Conservation (phyloP, 1,139 yeast genomes). For the Yamadazyma pseudoaaseri region DNA sequence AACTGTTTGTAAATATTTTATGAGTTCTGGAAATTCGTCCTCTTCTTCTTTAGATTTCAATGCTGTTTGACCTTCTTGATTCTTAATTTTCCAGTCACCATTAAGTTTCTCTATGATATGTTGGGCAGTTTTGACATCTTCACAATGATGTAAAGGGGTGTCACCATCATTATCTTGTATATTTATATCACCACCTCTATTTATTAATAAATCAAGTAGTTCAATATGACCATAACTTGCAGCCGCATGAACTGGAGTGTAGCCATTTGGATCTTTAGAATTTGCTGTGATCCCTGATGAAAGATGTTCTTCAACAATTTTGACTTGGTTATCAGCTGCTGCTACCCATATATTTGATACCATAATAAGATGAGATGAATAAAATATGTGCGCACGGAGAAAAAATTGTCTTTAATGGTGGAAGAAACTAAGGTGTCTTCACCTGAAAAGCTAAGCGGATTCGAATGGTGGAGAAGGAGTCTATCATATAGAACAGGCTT, state of each 20-base stretch:
- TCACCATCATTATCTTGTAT: conserved; percentile 88
- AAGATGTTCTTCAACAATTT: conserved; percentile 56
- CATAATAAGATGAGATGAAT: conserved; percentile 21
- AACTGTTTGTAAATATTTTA: conserved; percentile 55
- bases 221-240: conserved; percentile 86
- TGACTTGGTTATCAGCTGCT: conserved; percentile 78
- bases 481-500: conserved; percentile 72
- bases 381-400: neutral
- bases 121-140: conserved; percentile 64
- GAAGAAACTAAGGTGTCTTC: conserved; percentile 17
- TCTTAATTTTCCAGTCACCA: conserved; percentile 64
- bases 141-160: conserved; percentile 91
- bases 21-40: conserved; percentile 79
- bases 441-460: conserved; percentile 40
- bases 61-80: conserved; percentile 72
- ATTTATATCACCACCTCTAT: conserved; percentile 74
- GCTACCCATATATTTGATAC: conserved; percentile 87
- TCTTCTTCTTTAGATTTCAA: conserved; percentile 75
- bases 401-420: neutral
- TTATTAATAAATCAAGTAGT: conserved; percentile 57
- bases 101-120: conserved; percentile 60
- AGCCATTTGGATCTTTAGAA: conserved; percentile 85
- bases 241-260: conserved; percentile 96
- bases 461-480: conserved; percentile 83
- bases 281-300: conserved; percentile 57